Evolutionary conservation across 2,329 filamentous ascomycete species (phyloP).

Genomic region (Zarea fungicola): DNA sequence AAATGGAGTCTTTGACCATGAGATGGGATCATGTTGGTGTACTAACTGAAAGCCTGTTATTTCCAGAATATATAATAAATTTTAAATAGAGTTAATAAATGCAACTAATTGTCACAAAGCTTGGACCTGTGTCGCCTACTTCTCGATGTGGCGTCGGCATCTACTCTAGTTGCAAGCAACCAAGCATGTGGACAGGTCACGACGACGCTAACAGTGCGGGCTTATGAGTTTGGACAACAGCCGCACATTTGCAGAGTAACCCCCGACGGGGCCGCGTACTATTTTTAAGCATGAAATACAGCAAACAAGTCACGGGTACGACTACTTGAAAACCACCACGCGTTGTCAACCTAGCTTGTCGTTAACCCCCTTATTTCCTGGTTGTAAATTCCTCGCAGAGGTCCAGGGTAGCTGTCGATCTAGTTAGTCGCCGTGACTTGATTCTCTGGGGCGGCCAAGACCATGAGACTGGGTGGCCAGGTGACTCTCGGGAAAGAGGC

Average conservation of each 20-base stretch:
- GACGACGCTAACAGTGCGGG: not conserved
- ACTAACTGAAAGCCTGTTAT: not conserved
- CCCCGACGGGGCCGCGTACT: too few species aligned
- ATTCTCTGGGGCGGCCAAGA: not conserved
- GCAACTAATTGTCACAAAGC: too few species aligned
- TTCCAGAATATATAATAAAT: not conserved
- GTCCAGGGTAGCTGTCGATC: slow-evolving; percentile 1
- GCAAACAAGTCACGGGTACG: slow-evolving; percentile 1
- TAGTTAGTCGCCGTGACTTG: slow-evolving; percentile 1
- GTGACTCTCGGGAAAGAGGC: slow-evolving; percentile 3
- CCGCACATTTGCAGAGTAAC: not conserved
- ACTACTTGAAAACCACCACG: not conserved
- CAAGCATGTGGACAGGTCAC: slow-evolving; percentile 12
- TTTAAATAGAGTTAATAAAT: too few species aligned
- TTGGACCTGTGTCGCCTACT: too few species aligned
- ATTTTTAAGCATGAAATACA: not conserved
- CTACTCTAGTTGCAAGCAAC: not conserved
- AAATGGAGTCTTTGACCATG: not conserved
- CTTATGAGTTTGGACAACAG: not conserved
- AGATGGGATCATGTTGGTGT: too few species aligned
- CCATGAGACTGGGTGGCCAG: slow-evolving; percentile 6
- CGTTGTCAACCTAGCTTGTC: not conserved
- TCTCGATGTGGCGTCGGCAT: slow-evolving; percentile 1
- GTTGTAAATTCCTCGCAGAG: not conserved
- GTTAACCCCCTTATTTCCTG: not conserved